A percentile compares a stretch with the other conserved stretches of the same genome.
Evolutionary conservation across 805 yeast species (phyloP).

Genomic region (Teunomyces barrocoloradensis): DNA sequence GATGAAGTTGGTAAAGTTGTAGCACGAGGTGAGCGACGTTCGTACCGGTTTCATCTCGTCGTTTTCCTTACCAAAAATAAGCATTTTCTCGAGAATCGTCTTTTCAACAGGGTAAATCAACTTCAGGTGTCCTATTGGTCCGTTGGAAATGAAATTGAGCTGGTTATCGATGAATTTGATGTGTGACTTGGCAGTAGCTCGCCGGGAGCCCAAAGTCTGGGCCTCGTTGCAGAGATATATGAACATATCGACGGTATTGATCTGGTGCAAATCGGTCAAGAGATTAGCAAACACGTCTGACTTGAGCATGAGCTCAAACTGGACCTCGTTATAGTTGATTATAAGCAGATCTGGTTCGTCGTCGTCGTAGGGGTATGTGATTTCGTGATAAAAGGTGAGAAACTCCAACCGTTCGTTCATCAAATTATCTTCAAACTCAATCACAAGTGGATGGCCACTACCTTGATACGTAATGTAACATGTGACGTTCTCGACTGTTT

Average conservation of each 20-base stretch:
- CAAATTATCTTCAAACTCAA: slow-evolving; percentile 41
- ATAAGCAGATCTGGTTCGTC: slow-evolving; percentile 17
- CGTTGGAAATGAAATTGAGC: slow-evolving; percentile 60
- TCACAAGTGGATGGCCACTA: slow-evolving; percentile 36
- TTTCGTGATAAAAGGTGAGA: slow-evolving; percentile 33
- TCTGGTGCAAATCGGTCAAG: slow-evolving; percentile 34
- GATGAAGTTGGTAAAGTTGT: slow-evolving; percentile 32
- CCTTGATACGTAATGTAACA: slow-evolving; percentile 39
- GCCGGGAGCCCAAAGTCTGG: slow-evolving; percentile 7
- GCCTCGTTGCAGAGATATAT: slow-evolving; percentile 26
- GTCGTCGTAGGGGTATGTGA: slow-evolving; percentile 21
- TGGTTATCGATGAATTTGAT: slow-evolving; percentile 25
- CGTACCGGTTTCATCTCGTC: slow-evolving; percentile 22
- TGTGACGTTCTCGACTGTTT: slow-evolving; percentile 18
- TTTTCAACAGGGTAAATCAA: slow-evolving; percentile 63
- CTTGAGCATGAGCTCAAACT: slow-evolving; percentile 36
- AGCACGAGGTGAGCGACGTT: slow-evolving; percentile 26
- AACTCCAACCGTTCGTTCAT: slow-evolving; percentile 44
- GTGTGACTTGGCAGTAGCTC: slow-evolving; percentile 2
- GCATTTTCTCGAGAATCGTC: slow-evolving; percentile 54
- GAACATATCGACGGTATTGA: slow-evolving; percentile 35
- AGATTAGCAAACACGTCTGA: slow-evolving; percentile 37
- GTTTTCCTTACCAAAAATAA: slow-evolving; percentile 37
- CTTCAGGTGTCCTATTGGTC: slow-evolving; percentile 72
- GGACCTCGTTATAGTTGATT: slow-evolving; percentile 29